Evolutionary conservation across 2,329 filamentous ascomycete genomes (phyloP), one percentile per base, ranked within the genome.

Genomic region (Colletotrichum simmondsii): DNA sequence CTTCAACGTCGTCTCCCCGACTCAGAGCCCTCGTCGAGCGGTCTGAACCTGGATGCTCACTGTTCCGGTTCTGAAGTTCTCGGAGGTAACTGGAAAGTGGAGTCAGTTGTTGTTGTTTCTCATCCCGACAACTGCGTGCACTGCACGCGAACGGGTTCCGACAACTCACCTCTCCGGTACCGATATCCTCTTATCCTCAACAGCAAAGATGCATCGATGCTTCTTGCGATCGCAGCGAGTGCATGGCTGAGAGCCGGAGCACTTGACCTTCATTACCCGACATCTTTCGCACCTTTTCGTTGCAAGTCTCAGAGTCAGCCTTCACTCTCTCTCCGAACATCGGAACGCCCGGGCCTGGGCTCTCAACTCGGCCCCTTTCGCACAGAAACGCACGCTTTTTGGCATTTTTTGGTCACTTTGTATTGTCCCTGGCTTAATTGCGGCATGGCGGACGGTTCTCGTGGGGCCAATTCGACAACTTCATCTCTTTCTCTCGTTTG

Each of bases 261-360:
- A 77, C 72, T 77, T 77, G 61, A 77, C 75, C 49, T 77, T 77
- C 75, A 77, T 77, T 49, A 73, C 63, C 32, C 75, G 75, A 52
- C 75, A 77, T 77, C 75, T 57, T 22, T 76, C 75, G 68, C 75
- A 77, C 24, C 75, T 77, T 64, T 54, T 5, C 22, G n/a, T 80
- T 87, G 30, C 75, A 28, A 7, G 30, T 7, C 28, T 2, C 22
- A 56, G 8, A 28, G 64, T 74, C 59, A 74, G 72, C 67, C 56
- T 56, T 24, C 19, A n/a, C 26, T 67, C 59, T 32, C 59, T 32
- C 37, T 52, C 42, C 7, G 19, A 32, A 16, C 16, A 22, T 62
- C 53, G 28, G 60, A 30, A 52, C 32, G 16, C 8, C 16, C 26
- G 57, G 5, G 42, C 42, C 42, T 7, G 4, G 35, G 35, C 35